Base-by-base conservation (phyloP, 163 green algal genomes). In the Picocystis sp. region DNA sequence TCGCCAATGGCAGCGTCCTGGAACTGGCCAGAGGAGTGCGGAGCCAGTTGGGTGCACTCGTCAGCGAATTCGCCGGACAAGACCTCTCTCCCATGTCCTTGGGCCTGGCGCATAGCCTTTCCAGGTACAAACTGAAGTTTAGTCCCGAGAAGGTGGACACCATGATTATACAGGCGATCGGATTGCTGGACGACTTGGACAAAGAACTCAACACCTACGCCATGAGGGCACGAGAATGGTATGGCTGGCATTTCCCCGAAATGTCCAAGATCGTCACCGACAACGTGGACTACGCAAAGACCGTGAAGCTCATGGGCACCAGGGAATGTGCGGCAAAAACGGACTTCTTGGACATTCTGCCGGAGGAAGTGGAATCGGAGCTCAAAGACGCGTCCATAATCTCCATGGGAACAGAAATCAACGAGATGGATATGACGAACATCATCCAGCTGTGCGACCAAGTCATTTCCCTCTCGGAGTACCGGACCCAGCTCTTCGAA, bases 51-150 rank as follows among this genome's bases (percentile, higher is more conserved):
- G 65, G 75, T 14, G 78, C 77, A 1, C 82, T 99, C 1, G 80
- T 97, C 58, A 82, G 73, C 38, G 83, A 79, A 8, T 63, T 96
- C 42, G 67, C 55, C 14, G 72, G 68, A 2, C 43, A 66, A 0
- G 82, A 93, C 62, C 62, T 97, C 49, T 72, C 71, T 3, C 85
- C 87, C 56, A 98, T 96, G 89, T 81, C 73, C 2, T 70, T 99
- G 43, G 90, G 90, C 57, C 78, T 99, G 3, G 84, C 69, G 35
- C 90, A 99, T 78, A 91, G 75, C 60, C 73, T 99, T 43, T 96
- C 85, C 1, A 79, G 90, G 42, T 99, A 98, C 77, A 99, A 98
- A 75, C 84, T 99, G 56, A 97, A 97, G 73, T 99, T 99, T 79
- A 89, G 72, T 63, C 90, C 90, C 3, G 90, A 99, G 70, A 99